These are phyloP conservation scores for Graphilbum ipis-grandicollis DNA, from an alignment of 2,329 filamentous ascomycete species.

Conservation along the genomic window DNA sequence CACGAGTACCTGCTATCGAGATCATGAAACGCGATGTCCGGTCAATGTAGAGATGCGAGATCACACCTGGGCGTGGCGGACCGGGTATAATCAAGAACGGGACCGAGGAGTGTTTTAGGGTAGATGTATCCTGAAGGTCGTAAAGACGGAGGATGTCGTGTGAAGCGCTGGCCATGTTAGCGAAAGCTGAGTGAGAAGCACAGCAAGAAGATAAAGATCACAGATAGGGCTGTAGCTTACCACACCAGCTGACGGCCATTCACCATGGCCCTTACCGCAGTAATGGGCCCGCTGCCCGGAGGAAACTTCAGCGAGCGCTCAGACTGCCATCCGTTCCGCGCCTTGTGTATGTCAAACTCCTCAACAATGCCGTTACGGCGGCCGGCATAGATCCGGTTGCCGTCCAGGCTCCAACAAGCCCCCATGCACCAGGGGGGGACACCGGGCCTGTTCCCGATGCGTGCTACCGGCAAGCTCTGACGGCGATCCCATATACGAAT, in stretches of 20 bases:
- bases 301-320: constrained; percentile 76
- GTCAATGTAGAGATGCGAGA: constrained; percentile 73
- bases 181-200: not conserved
- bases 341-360: constrained; percentile 77
- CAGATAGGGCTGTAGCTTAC: constrained; percentile 4
- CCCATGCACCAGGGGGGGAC: constrained; percentile 96
- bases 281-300: constrained; percentile 74
- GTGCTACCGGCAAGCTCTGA: constrained; percentile 57
- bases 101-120: constrained; percentile 57
- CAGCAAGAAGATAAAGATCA: not conserved
- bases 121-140: constrained; percentile 54
- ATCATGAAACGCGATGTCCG: constrained; percentile 82
- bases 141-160: constrained; percentile 90
- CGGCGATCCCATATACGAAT: constrained; percentile 89
- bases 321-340: constrained; percentile 47
- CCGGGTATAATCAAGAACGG: constrained; percentile 96
- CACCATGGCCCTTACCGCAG: constrained; percentile 73
- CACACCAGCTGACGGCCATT: constrained; percentile 88
- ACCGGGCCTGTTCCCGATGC: constrained; percentile 54
- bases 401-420: constrained; percentile 89
- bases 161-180: constrained; percentile 45
- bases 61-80: constrained; percentile 65
- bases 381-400: constrained; percentile 88
- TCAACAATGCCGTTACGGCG: constrained; percentile 85
- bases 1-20: constrained; percentile 75